These are phyloP conservation scores for Lecanoromycetidae sp. DNA, from an alignment of 2,329 filamentous ascomycete species.

Conservation along the genomic window DNA sequence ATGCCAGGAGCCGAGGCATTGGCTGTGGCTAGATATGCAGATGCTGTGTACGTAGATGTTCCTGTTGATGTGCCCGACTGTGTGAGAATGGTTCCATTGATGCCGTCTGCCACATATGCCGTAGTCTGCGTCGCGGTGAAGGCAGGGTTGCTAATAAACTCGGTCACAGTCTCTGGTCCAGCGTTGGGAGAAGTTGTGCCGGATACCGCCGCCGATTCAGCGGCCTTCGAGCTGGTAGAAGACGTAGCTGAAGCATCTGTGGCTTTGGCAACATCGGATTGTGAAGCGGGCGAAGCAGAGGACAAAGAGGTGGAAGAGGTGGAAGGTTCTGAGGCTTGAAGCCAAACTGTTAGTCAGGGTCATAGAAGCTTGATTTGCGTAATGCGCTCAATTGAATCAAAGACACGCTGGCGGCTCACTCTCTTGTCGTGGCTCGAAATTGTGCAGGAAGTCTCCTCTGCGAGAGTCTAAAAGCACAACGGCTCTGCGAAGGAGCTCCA, in stretches of 20 bases:
- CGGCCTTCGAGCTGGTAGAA: constrained; percentile 2
- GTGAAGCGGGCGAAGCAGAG: not conserved
- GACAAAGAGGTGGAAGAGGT: constrained; percentile 1
- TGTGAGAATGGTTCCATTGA: constrained; percentile 10
- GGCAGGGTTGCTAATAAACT: constrained; percentile 3
- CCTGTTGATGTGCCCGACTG: not conserved
- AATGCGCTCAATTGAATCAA: not conserved
- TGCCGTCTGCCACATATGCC: constrained; percentile 6
- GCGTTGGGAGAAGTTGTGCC: not conserved
- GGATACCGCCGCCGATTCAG: not conserved
- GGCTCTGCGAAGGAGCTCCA: not conserved
- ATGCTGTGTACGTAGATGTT: constrained; percentile 6
- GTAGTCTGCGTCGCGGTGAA: constrained; percentile 11
- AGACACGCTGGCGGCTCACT: not conserved
- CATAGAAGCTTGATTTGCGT: too few relatives aligned
- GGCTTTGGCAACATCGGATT: not conserved
- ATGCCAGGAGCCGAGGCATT: constrained; percentile 11
- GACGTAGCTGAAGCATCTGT: constrained; percentile 1
- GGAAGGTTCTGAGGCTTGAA: not conserved
- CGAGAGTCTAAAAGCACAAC: not conserved
- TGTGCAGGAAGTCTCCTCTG: not conserved
- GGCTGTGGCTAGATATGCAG: constrained; percentile 3
- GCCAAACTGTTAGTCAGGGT: not conserved
- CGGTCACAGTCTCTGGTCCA: constrained; percentile 5
- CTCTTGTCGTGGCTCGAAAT: constrained; percentile 10